A percentile compares a stretch with the other conserved stretches of the same genome.
Conservation (phyloP, 2,329 filamentous ascomycete species). For the Botrytis elliptica region DNA sequence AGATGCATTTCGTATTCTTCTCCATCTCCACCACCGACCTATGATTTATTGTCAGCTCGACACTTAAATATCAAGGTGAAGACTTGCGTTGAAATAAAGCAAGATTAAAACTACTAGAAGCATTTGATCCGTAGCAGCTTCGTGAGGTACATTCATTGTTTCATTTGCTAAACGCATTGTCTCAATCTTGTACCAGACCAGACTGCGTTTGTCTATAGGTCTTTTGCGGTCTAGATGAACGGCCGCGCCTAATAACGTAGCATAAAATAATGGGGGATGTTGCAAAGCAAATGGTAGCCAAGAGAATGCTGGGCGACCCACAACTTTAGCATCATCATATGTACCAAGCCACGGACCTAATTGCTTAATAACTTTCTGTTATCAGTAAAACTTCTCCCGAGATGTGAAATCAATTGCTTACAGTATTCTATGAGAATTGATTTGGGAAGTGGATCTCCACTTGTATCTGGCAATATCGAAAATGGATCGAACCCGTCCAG, state of each 20-base stretch:
- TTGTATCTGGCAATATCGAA: slow-evolving; percentile 8
- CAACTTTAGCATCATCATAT: slow-evolving; percentile 23
- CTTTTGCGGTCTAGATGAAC: slow-evolving; percentile 28
- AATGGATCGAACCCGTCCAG: slow-evolving; percentile 14
- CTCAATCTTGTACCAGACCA: slow-evolving; percentile 29
- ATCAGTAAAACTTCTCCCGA: not conserved
- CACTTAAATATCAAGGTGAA: not conserved
- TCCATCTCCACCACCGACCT: slow-evolving; percentile 27
- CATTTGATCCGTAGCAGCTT: slow-evolving; percentile 30
- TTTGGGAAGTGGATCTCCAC: slow-evolving; percentile 14
- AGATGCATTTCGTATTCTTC: slow-evolving; percentile 33
- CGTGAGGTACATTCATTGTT: slow-evolving; percentile 22
- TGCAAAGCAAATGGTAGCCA: slow-evolving; percentile 26
- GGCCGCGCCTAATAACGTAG: slow-evolving; percentile 28
- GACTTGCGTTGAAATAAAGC: slow-evolving; percentile 29
- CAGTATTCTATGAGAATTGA: slow-evolving; percentile 17
- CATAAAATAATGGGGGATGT: slow-evolving; percentile 30
- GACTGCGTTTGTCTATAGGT: slow-evolving; percentile 22
- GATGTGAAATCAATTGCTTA: not conserved
- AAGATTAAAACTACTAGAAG: slow-evolving; percentile 30
- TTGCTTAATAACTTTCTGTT: slow-evolving; percentile 21
- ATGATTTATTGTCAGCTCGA: not conserved
- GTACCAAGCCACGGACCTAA: slow-evolving; percentile 27
- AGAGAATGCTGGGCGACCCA: slow-evolving; percentile 20
- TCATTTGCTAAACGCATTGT: slow-evolving; percentile 31